Evolutionary conservation across 768 basidiomycete genomes (phyloP).

Genomic region (Baorangia bicolor): DNA sequence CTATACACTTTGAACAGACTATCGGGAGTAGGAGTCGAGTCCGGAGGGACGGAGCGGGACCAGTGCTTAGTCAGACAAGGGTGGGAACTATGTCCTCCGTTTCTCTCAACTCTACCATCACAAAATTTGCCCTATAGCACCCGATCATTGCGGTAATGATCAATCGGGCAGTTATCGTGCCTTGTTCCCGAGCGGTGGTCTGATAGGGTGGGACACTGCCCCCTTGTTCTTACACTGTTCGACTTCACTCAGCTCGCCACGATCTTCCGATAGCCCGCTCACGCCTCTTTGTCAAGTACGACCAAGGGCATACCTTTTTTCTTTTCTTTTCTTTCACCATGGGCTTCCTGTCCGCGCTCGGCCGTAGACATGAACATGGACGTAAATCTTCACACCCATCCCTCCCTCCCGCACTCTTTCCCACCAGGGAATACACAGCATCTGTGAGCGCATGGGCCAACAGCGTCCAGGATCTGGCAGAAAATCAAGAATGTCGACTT

Average conservation of each 20-base stretch:
- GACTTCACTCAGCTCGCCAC: background rate
- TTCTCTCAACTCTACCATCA: too few relatives aligned
- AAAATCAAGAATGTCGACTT: background rate
- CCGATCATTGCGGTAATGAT: background rate
- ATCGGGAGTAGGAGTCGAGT: too few relatives aligned
- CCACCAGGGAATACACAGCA: background rate
- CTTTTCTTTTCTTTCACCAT: background rate
- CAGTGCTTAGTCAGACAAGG: too few relatives aligned
- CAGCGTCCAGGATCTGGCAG: background rate
- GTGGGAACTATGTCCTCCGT: too few relatives aligned
- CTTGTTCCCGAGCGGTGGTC: background rate
- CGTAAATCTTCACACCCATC: background rate
- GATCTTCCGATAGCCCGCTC: background rate
- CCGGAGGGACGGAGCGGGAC: too few relatives aligned
- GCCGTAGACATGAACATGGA: background rate
- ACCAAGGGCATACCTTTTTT: background rate
- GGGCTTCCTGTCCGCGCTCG: background rate
- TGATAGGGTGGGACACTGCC: background rate
- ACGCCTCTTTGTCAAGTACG: too few relatives aligned
- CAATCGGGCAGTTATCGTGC: background rate
- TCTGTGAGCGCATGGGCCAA: background rate
- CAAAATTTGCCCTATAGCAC: too few relatives aligned
- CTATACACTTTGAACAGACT: too few relatives aligned
- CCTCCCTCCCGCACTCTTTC: constrained; percentile 1
- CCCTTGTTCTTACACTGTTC: background rate